Percentiles rank a stretch among this genome's conserved stretches.
Conservation (phyloP, 441 rosid genomes). For the Rhodomyrtus psidioides region DNA sequence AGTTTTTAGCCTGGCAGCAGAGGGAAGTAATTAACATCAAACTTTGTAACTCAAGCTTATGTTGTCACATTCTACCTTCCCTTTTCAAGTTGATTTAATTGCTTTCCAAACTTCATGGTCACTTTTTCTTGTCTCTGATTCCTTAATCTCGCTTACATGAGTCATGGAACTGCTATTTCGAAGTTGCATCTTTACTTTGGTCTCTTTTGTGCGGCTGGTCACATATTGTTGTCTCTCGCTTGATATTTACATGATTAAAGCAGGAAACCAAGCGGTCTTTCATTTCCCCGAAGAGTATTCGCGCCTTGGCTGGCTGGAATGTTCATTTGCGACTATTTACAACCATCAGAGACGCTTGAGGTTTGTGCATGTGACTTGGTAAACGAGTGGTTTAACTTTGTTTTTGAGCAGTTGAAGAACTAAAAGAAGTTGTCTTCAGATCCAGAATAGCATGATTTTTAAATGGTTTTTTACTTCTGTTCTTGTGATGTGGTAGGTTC, state of each 20-base stretch:
- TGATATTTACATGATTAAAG: conserved; percentile 2
- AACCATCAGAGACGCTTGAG: conserved; percentile 71
- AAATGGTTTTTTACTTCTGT: neutral
- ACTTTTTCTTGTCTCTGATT: neutral
- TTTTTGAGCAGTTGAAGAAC: neutral
- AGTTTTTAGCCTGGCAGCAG: neutral
- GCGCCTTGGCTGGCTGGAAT: conserved; percentile 69
- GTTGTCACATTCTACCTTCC: neutral
- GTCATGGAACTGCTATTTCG: neutral
- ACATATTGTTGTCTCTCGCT: neutral
- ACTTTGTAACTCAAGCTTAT: neutral
- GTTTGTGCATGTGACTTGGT: conserved; percentile 23
- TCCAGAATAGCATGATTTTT: neutral
- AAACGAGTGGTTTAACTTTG: neutral
- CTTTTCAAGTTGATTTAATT: neutral
- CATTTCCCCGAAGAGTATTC: conserved; percentile 78
- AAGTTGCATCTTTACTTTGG: neutral
- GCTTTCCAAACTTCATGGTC: neutral
- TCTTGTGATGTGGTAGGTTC: conserved; percentile 30
- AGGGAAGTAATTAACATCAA: neutral
- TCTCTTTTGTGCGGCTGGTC: conserved; percentile 1
- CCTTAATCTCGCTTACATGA: neutral
- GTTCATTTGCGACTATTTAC: conserved; percentile 71
- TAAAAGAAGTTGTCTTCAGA: neutral
- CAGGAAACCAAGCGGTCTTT: conserved; percentile 55